Base-by-base conservation (phyloP, 2,329 filamentous ascomycete genomes). In the Penicillium sp. region DNA sequence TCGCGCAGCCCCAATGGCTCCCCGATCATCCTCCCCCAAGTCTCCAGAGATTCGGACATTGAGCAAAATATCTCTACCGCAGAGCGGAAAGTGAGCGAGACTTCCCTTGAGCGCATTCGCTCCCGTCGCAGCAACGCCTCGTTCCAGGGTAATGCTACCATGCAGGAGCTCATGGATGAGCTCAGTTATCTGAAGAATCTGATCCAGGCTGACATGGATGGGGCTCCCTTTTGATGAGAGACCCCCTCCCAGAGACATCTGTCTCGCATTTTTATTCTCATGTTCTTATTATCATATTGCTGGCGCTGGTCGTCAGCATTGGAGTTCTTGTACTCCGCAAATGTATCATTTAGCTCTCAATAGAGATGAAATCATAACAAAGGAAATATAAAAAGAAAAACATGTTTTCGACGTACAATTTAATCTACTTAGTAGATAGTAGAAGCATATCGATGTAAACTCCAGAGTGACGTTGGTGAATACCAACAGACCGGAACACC, bases 141-240 rank as follows among this genome's bases (percentile, higher is more conserved):
- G 16, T 50, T 70, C 34, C 55, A 60, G 27, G 65, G 69, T 3
- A 72, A 73, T 57, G 72, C 66, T 36, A 74, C 73, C 19, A 78
- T 82, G 71, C 75, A 78, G 60, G 76, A 80, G 60, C 68, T 82
- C 57, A 73, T 82, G 64, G 76, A 78, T 60, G 80, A 83, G 59
- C 69, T 82, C 67, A 78, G 79, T 53, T 82, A 83, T 65, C 68
- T 83, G 40, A 78, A 78, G 25, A 73, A 75, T 52, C 72, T 79
- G 57, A 82, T 82, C 34, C 70, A 74, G 53, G 68, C 68, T 57
- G 71, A 68, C 39, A 62, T 62, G 59, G 62, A 67, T 38, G 67
- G 65, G 10, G 54, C 61, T 44, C 65, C 65, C 6, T 67, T 67
- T 36, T 65, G 55, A 55, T 34, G 16, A 38, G 19, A 2, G 23